Conservation (phyloP, 2,329 filamentous ascomycete genomes). For the Taxawa tesnikishii region DNA sequence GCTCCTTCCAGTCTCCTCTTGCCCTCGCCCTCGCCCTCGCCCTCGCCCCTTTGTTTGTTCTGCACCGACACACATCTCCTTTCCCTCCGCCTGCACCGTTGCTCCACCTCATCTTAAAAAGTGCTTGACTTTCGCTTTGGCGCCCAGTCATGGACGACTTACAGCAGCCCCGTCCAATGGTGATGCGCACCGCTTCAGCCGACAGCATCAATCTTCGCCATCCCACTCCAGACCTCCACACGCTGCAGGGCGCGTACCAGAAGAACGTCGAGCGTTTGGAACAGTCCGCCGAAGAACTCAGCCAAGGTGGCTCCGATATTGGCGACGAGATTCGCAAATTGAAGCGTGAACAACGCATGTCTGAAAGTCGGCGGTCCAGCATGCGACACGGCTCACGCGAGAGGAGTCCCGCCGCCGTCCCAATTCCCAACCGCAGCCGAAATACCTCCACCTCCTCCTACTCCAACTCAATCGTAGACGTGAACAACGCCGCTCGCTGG, state of each 20-base stretch:
- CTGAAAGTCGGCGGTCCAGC: slow-evolving; percentile 43
- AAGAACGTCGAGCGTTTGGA: slow-evolving; percentile 63
- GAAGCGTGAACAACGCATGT: slow-evolving; percentile 57
- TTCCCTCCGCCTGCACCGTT: no score
- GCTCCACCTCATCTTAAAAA: no score
- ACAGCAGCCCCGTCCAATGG: not conserved
- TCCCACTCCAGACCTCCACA: slow-evolving; percentile 7
- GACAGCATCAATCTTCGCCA: slow-evolving; percentile 7
- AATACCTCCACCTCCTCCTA: slow-evolving; percentile 30
- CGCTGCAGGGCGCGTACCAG: slow-evolving; percentile 16
- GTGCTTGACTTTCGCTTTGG: no score
- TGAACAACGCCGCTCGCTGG: slow-evolving; percentile 53
- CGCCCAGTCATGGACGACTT: no score
- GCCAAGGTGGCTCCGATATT: slow-evolving; percentile 59
- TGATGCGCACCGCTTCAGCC: slow-evolving; percentile 10
- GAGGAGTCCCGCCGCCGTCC: not conserved
- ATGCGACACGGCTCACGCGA: not conserved
- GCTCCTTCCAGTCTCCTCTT: no score
- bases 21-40: no score
- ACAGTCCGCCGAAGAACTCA: slow-evolving; percentile 62
- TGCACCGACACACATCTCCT: no score
- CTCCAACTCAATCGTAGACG: slow-evolving; percentile 53
- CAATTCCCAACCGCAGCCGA: slow-evolving; percentile 19
- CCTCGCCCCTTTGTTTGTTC: no score
- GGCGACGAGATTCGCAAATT: slow-evolving; percentile 66